Evolutionary conservation across 2,329 filamentous ascomycete species (phyloP).

Genomic region (Tolypocladium pustulatum): DNA sequence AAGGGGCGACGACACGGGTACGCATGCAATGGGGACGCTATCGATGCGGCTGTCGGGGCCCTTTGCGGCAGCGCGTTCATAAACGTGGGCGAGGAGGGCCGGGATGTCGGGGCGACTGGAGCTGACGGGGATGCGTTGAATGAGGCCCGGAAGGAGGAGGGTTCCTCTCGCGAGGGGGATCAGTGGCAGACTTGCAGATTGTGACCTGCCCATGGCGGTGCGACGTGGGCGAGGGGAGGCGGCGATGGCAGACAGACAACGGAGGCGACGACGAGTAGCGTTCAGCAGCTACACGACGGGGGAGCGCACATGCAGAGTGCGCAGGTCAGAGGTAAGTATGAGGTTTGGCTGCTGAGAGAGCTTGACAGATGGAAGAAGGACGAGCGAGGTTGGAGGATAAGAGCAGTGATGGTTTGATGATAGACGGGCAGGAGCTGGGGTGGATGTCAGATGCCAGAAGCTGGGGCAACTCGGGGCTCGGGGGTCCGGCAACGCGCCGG

Average conservation of each 20-base stretch:
- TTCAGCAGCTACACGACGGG: neutral
- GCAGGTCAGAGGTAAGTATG: neutral
- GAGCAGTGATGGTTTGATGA: neutral
- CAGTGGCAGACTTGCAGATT: conserved; percentile 52
- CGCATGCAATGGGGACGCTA: conserved; percentile 71
- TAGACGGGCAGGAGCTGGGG: neutral
- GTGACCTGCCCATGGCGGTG: conserved; percentile 26
- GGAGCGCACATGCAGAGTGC: neutral
- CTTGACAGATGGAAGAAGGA: neutral
- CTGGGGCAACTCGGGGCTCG: neutral
- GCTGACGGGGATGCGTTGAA: conserved; percentile 74
- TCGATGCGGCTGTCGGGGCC: conserved; percentile 54
- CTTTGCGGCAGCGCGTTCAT: conserved; percentile 62
- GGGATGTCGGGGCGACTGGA: conserved; percentile 76
- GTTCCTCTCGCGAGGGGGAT: conserved; percentile 72
- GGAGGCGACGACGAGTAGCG: neutral
- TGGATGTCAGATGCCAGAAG: neutral
- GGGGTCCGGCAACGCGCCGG: conserved; percentile 1
- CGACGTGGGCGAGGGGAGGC: neutral
- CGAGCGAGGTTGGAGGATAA: neutral
- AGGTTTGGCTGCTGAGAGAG: neutral
- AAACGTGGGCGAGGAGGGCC: conserved; percentile 75
- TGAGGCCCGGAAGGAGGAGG: conserved; percentile 76
- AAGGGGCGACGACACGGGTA: conserved; percentile 70
- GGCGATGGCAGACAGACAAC: neutral